Evolutionary conservation across 108 stramenopile species (phyloP).

Genomic region (Cafeteria roenbergensis): DNA sequence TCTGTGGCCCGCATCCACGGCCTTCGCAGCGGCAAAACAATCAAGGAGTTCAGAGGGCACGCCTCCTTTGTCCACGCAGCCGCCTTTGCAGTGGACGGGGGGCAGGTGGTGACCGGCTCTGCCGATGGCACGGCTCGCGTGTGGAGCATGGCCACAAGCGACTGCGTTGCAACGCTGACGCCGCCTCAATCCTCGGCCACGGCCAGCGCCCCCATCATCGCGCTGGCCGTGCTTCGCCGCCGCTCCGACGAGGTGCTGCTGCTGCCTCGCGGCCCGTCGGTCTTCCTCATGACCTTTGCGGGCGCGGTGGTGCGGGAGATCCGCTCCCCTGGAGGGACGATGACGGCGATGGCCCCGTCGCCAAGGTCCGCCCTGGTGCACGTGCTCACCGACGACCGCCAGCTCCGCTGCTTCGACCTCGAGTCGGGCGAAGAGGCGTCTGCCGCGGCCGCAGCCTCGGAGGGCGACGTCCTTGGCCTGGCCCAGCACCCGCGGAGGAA

Average conservation of each 20-base stretch:
- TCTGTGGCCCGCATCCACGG: not conserved
- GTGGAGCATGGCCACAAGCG: not conserved
- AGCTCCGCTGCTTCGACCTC: not conserved
- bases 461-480: not conserved
- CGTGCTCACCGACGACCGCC: not conserved
- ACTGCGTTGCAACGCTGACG: not conserved
- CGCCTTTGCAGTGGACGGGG: not conserved
- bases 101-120: not conserved
- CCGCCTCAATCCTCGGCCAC: not conserved
- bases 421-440: not conserved
- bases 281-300: not conserved
- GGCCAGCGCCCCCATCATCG: not conserved
- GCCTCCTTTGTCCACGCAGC: not conserved
- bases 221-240: not conserved
- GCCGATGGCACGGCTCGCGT: not conserved
- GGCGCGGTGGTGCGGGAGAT: not conserved
- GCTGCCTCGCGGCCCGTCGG: no score
- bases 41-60: not conserved
- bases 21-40: not conserved
- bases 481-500: not conserved
- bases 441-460: no score
- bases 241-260: not conserved
- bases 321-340: not conserved
- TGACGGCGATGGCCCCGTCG: not conserved
- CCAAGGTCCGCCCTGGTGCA: not conserved